These are phyloP conservation scores for Penicillium cinerascens DNA, from an alignment of 495 filamentous ascomycete species.

Conservation along the genomic window DNA sequence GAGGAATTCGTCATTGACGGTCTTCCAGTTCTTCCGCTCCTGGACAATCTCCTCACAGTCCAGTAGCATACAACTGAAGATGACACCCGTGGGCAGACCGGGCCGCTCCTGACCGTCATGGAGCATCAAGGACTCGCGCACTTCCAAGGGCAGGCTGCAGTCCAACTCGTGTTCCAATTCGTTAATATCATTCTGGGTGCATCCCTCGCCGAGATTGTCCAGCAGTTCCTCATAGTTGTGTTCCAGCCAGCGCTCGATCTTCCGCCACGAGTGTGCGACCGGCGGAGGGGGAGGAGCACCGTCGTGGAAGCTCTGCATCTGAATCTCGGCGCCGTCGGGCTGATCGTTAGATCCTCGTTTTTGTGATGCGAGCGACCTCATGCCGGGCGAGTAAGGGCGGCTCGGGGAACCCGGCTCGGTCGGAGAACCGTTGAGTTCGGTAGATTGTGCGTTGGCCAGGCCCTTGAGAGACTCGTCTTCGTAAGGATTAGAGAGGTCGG, in stretches of 20 bases:
- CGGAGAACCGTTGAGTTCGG: conserved; percentile 61
- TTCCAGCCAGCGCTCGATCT: conserved; percentile 92
- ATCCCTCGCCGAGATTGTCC: conserved; percentile 88
- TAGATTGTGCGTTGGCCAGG: conserved; percentile 51
- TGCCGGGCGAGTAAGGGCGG: conserved; percentile 82
- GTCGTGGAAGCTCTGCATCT: conserved; percentile 94
- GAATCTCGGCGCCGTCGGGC: conserved; percentile 76
- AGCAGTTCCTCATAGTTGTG: conserved; percentile 91
- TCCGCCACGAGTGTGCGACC: conserved; percentile 82
- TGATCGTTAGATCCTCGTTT: conserved; percentile 52
- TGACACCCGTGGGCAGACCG: conserved; percentile 83
- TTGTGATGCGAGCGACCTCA: conserved; percentile 67
- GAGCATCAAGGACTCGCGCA: conserved; percentile 83
- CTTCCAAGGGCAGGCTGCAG: conserved; percentile 87
- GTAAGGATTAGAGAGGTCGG: conserved; percentile 71
- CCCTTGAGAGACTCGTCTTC: conserved; percentile 60
- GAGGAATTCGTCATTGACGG: conserved; percentile 86
- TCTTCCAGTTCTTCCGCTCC: conserved; percentile 95
- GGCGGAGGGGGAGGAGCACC: conserved; percentile 88
- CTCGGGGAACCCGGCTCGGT: conserved; percentile 50
- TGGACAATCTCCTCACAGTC: conserved; percentile 98
- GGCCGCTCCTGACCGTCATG: conserved; percentile 97
- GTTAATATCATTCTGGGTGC: conserved; percentile 91
- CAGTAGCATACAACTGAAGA: conserved; percentile 91
- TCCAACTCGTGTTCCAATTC: conserved; percentile 96